Evolutionary conservation across 805 yeast genomes (phyloP).

Genomic region (Teunomyces atbi): DNA sequence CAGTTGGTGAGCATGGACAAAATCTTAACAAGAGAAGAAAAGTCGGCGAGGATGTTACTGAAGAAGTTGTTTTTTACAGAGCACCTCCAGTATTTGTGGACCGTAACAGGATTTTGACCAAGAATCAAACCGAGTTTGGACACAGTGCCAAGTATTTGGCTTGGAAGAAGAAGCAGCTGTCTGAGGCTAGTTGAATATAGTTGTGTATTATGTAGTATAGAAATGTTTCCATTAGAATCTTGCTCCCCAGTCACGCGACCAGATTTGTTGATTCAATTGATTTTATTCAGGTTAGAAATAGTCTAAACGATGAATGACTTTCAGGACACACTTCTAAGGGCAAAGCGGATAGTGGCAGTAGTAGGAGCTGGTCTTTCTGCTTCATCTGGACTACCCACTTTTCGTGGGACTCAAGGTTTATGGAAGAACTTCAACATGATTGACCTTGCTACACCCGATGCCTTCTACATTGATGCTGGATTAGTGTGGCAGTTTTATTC

Average conservation of each 20-base stretch:
- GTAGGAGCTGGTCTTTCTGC: slow-evolving; percentile 86
- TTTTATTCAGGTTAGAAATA: background rate
- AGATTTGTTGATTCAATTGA: background rate
- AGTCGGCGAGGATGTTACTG: slow-evolving; percentile 10
- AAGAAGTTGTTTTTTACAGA: slow-evolving; percentile 57
- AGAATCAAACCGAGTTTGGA: slow-evolving; percentile 47
- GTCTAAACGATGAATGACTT: slow-evolving; percentile 32
- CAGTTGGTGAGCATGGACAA: slow-evolving; percentile 20
- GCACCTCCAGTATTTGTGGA: slow-evolving; percentile 56
- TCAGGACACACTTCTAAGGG: slow-evolving; percentile 46
- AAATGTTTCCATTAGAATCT: background rate
- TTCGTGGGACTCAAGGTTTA: slow-evolving; percentile 67
- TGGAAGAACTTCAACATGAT: slow-evolving; percentile 79
- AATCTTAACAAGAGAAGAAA: slow-evolving; percentile 24
- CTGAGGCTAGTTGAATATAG: background rate
- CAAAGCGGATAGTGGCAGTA: slow-evolving; percentile 52
- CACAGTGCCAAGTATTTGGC: slow-evolving; percentile 76
- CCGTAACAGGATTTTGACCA: slow-evolving; percentile 24
- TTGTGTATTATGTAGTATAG: slow-evolving; percentile 7
- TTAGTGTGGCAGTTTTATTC: slow-evolving; percentile 89
- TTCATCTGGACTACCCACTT: slow-evolving; percentile 73
- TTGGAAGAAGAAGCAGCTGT: slow-evolving; percentile 13
- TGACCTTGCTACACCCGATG: slow-evolving; percentile 90
- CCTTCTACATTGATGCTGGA: slow-evolving; percentile 78
- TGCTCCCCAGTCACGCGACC: background rate